Evolutionary conservation across 805 yeast species (phyloP).

Genomic region (Wickerhamiella cacticola): DNA sequence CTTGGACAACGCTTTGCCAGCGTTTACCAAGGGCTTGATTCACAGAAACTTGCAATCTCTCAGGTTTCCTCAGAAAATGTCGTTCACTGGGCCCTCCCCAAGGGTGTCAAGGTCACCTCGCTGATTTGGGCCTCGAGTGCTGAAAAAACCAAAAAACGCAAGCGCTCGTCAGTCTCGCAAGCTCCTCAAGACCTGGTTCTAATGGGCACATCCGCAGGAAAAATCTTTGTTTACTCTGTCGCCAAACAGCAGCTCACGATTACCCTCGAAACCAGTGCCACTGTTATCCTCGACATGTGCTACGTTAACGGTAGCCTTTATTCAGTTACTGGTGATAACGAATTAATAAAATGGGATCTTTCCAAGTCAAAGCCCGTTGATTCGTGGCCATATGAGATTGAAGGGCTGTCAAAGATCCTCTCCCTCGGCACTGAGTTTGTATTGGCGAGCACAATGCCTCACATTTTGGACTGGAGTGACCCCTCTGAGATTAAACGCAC

Average conservation of each 20-base stretch:
- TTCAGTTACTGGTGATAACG: slow-evolving; percentile 19
- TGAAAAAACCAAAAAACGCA: slow-evolving; percentile 21
- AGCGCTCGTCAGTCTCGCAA: neutral
- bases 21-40: slow-evolving; percentile 54
- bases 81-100: slow-evolving; percentile 41
- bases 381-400: slow-evolving; percentile 18
- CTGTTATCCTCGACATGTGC: slow-evolving; percentile 6
- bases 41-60: slow-evolving; percentile 56
- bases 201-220: slow-evolving; percentile 55
- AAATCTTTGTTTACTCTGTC: slow-evolving; percentile 56
- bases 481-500: slow-evolving; percentile 32
- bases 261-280: slow-evolving; percentile 24
- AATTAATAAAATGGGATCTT: slow-evolving; percentile 51
- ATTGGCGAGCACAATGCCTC: slow-evolving; percentile 56
- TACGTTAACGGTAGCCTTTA: slow-evolving; percentile 8
- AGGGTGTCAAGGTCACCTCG: slow-evolving; percentile 38
- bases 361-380: slow-evolving; percentile 30
- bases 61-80: slow-evolving; percentile 36
- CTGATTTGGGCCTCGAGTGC: slow-evolving; percentile 37
- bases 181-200: slow-evolving; percentile 39
- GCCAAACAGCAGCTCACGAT: slow-evolving; percentile 35
- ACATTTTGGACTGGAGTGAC: slow-evolving; percentile 32
- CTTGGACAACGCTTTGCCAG: slow-evolving; percentile 52
- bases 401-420: neutral
- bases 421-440: slow-evolving; percentile 28